Base-by-base conservation (phyloP, 2,329 filamentous ascomycete genomes). In the Trichoderma citrinoviride region DNA sequence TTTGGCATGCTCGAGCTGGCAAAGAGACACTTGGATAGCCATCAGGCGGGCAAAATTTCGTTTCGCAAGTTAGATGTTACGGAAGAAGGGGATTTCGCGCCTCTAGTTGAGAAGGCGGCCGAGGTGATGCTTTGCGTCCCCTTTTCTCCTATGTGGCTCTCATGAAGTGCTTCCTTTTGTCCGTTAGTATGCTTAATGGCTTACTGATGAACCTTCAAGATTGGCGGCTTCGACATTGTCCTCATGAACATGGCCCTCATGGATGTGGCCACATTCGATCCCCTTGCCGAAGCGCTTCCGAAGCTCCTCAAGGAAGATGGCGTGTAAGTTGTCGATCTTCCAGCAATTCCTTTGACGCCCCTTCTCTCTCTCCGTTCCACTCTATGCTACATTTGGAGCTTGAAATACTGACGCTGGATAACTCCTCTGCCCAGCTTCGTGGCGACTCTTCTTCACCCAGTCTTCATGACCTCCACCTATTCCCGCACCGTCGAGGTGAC, bases 191-290 rank as follows among this genome's bases (percentile, higher is more conserved):
- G 14, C 5, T 19, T 6, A 8, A 21, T 29, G 7, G 3, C 7
- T 19, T 0, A 50, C 37, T 56, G 5, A 25, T 53, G 47, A 49
- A 61, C 57, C 55, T 37, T 23, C 53, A 68, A 77, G 75, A 49
- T 64, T 57, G 70, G 66, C 12, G 65, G 67, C 41, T 83, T 81
- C 67, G 79, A 82, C 62, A 71, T 81, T 19, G 71, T 82, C 23
- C 73, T 78, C 19, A 79, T 81, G 67, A 83, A 82, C 70, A 82
- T 82, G 77, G 81, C 80, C 8, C 71, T 82, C 49, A 82, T 82
- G 78, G 82, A 83, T 63, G 73, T 83, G 4, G 72, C 78, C 21
- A 75, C 74, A 7, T 69, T 83, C 5, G 75, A 77, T 10, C 77
- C 79, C 1, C 70, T 83, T 10, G 81, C 78, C 1, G 67, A 72